phyloP scores from a whole-genome alignment of 192 early-diverging fungal genomes.

The Podila horticola region DNA sequence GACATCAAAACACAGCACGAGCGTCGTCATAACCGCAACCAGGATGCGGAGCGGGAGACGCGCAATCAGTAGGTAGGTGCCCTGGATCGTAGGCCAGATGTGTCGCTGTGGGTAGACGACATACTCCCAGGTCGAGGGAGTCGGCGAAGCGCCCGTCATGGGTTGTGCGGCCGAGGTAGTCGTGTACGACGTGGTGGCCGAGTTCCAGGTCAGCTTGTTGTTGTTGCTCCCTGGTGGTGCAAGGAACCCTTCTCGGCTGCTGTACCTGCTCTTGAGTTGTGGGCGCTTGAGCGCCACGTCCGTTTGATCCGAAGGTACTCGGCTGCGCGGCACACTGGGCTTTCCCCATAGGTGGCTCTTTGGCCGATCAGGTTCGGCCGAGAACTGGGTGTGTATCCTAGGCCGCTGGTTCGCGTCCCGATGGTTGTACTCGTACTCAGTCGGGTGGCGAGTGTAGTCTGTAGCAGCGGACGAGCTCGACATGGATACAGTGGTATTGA shows the following conservation, averaged over 20 bases:
- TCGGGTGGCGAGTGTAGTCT: conserved; percentile 14
- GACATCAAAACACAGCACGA: conserved; percentile 46
- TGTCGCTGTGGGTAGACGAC: conserved; percentile 34
- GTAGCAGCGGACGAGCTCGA: conserved; percentile 13
- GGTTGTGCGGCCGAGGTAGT: conserved; percentile 38
- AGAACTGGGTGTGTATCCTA: conserved; percentile 2
- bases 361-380: not conserved
- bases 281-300: conserved; percentile 6
- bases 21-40: conserved; percentile 38
- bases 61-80: conserved; percentile 32
- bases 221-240: not conserved
- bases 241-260: conserved; percentile 12
- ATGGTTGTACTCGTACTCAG: conserved; percentile 28
- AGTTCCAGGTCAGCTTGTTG: conserved; percentile 48
- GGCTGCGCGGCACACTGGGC: not conserved
- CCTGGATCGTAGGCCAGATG: conserved; percentile 30
- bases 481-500: conserved; percentile 35
- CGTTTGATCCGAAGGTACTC: not conserved
- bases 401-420: not conserved
- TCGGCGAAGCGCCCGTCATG: conserved; percentile 38
- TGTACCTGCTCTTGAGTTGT: conserved; percentile 14
- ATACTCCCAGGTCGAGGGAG: conserved; percentile 47
- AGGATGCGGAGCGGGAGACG: conserved; percentile 44
- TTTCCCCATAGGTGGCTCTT: not conserved
- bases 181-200: conserved; percentile 45